These are phyloP conservation scores for Aegilops longissima DNA, from an alignment of 176 grass and related monocot species.

Conservation along the genomic window DNA sequence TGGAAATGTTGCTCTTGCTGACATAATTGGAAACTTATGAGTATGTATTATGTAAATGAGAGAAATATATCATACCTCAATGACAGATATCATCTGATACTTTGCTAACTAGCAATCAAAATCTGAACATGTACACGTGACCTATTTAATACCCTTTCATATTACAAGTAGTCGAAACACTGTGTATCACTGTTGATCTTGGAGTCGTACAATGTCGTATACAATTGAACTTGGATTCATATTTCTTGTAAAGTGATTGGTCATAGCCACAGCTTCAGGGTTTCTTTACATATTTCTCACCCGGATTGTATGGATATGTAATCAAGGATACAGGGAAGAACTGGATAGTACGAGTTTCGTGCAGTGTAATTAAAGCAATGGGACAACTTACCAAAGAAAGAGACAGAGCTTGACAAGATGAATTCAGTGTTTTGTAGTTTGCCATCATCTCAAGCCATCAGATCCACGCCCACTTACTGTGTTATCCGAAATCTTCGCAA, in stretches of 20 bases:
- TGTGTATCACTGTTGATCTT: slow-evolving; percentile 7
- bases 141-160: slow-evolving; percentile 19
- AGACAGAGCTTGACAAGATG: not conserved
- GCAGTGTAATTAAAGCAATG: slow-evolving; percentile 14
- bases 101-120: slow-evolving; percentile 12
- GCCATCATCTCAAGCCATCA: slow-evolving; percentile 29
- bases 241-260: not conserved
- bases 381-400: slow-evolving; percentile 24
- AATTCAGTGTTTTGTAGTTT: slow-evolving; percentile 22
- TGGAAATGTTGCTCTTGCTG: slow-evolving; percentile 44
- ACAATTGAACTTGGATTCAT: slow-evolving; percentile 7
- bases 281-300: not conserved
- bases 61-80: slow-evolving; percentile 13
- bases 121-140: not conserved
- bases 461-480: slow-evolving; percentile 37
- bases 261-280: not conserved
- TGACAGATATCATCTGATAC: not conserved
- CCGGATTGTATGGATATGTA: slow-evolving; percentile 2
- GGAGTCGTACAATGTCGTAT: not conserved
- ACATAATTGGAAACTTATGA: slow-evolving; percentile 59
- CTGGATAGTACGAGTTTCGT: not conserved
- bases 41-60: not conserved
- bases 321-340: slow-evolving; percentile 4
- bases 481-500: slow-evolving; percentile 50
- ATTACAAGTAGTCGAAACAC: not conserved